These are phyloP conservation scores for Limnanthes douglasii DNA, from an alignment of 345 rosid genomes.

Conservation along the genomic window DNA sequence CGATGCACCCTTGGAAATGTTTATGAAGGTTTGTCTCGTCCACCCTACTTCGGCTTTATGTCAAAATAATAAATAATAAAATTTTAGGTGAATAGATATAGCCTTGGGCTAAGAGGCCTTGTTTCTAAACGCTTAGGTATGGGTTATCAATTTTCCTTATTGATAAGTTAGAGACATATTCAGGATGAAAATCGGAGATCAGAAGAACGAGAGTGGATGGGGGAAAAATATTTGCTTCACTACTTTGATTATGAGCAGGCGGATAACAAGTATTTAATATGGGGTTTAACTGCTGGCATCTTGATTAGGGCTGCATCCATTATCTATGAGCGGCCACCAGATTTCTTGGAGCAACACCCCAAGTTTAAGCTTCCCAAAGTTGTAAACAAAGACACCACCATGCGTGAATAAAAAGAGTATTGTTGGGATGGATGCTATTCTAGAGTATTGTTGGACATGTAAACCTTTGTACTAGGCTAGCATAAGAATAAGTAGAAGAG, in stretches of 20 bases:
- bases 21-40: slow-evolving; percentile 45
- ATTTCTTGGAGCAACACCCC: slow-evolving; percentile 47
- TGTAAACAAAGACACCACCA: slow-evolving; percentile 19
- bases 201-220: slow-evolving; percentile 71
- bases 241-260: slow-evolving; percentile 40
- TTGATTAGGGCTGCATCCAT: slow-evolving; percentile 68
- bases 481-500: no score
- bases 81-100: no score
- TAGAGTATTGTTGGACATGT: no score
- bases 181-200: slow-evolving; percentile 62
- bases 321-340: slow-evolving; percentile 39
- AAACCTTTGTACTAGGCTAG: no score
- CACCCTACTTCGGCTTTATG: slow-evolving; percentile 1
- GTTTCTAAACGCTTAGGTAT: no score
- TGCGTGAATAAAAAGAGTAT: slow-evolving; percentile 10
- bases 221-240: slow-evolving; percentile 39
- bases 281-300: slow-evolving; percentile 68
- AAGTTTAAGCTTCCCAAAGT: slow-evolving; percentile 39
- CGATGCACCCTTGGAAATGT: slow-evolving; percentile 92
- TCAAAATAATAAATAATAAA: no score
- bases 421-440: no score
- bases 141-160: no score
- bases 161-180: slow-evolving; percentile 1
- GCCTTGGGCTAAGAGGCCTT: no score
- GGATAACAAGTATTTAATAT: slow-evolving; percentile 34